Evolutionary conservation across 202 grass and related monocot species (phyloP), one percentile per base, ranked within the genome.

Genomic region (Dendrocalamus latiflorus): DNA sequence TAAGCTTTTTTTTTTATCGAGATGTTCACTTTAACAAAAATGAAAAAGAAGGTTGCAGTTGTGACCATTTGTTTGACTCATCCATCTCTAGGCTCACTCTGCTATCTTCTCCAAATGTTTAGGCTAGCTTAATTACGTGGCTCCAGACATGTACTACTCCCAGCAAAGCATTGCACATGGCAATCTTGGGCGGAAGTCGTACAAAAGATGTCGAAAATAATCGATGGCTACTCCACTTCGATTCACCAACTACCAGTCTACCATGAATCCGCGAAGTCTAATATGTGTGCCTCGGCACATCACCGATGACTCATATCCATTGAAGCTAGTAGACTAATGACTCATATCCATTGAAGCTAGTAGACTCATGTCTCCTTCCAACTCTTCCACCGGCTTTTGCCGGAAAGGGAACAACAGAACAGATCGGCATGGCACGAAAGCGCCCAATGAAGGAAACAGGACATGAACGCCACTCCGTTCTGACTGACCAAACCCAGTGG

Each of bases 381-480:
- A 56, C 76, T 20, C 10, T 9, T 30, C 67, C 55, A n/a, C 16
- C 24, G 17, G 48, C 77, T 41, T 81, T 70, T 76, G 85, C 41
- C 21, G 16, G 54, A 78, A 53, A 77, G 30, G 28, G 41, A 21
- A n/a, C 18, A 20, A 26, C 47, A 60, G 28, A 51, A 33, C 39
- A 57, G 47, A 60, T 78, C 37, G 17, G 30, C 76, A 45, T 86
- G 66, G 67, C 34, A 37, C 38, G 50, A 67, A 81, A 71, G 83
- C 38, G 50, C 22, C 12, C 22, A 28, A 60, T 25, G 71, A 44
- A 39, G 44, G 87, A 24, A 53, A 44, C 64, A 71, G 21, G n/a
- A 79, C 87, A 69, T 81, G 82, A 86, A 72, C 72, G 77, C 77
- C 72, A 77, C 71, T 65, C 83, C 58, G 65, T 18, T 77, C 42